Conservation (phyloP, 495 filamentous ascomycete species). For the Hypoxylon fuscum region DNA sequence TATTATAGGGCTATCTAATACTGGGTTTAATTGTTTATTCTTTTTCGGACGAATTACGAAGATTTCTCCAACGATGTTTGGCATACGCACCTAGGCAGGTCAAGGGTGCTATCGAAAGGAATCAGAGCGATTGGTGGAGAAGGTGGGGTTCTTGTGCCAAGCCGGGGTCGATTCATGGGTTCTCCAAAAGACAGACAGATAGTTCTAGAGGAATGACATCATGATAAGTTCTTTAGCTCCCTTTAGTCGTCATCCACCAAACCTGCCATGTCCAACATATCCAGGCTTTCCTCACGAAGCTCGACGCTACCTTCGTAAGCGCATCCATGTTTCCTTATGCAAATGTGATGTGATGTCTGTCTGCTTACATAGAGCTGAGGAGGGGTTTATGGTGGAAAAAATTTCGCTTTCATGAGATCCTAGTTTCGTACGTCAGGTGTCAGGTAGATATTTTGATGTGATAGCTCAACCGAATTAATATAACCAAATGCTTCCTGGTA, state of each 20-base stretch:
- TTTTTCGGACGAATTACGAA: constrained; percentile 1
- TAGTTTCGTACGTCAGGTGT: too few species aligned
- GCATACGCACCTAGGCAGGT: too few species aligned
- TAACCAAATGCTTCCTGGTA: too few species aligned
- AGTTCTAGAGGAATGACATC: constrained; percentile 35
- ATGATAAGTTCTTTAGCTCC: constrained; percentile 27
- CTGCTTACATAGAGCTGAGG: constrained; percentile 3
- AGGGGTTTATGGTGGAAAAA: constrained; percentile 2
- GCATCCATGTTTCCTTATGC: constrained; percentile 24
- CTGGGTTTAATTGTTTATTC: constrained; percentile 1
- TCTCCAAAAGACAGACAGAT: neutral
- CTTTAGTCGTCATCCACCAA: constrained; percentile 26
- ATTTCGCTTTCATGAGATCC: too few species aligned
- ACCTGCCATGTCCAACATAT: neutral
- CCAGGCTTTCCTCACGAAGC: neutral
- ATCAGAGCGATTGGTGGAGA: neutral
- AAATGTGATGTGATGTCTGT: constrained; percentile 27
- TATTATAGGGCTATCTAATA: constrained; percentile 13
- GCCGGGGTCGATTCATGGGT: neutral
- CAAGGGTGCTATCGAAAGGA: too few species aligned
- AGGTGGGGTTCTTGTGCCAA: constrained; percentile 7
- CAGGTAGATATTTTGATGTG: neutral
- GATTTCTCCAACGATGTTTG: too few species aligned
- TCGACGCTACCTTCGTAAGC: neutral
- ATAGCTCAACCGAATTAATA: constrained; percentile 9